Percentiles rank a stretch among this genome's conserved stretches.
These are phyloP conservation scores for Phoenix dactylifera DNA, from an alignment of 176 grass and related monocot species.

Conservation along the genomic window DNA sequence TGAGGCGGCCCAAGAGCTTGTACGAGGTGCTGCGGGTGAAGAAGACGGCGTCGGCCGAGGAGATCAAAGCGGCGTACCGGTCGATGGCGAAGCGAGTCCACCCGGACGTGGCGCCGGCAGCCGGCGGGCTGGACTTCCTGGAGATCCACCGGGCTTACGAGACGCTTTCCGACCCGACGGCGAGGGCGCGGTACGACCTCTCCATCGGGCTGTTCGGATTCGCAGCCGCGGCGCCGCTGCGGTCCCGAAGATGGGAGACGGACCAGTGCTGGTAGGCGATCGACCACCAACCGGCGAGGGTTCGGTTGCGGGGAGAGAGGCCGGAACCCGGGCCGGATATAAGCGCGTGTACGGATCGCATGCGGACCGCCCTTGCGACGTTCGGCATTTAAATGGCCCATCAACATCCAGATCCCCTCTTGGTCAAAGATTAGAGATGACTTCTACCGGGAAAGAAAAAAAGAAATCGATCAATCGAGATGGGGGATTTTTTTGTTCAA, in stretches of 20 bases:
- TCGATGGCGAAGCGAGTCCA: slow-evolving; percentile 60
- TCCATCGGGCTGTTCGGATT: slow-evolving; percentile 23
- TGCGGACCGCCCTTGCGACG: too few species aligned
- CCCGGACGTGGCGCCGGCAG: slow-evolving; percentile 27
- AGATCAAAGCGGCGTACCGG: slow-evolving; percentile 71
- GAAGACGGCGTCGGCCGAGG: slow-evolving; percentile 36
- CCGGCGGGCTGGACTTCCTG: slow-evolving; percentile 27
- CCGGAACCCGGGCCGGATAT: too few species aligned
- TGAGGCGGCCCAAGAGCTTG: slow-evolving; percentile 15
- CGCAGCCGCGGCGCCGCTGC: background rate
- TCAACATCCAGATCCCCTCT: too few species aligned
- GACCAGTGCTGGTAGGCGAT: slow-evolving; percentile 58
- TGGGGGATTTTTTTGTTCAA: too few species aligned
- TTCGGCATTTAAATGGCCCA: too few species aligned
- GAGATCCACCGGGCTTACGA: slow-evolving; percentile 60
- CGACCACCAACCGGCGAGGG: too few species aligned
- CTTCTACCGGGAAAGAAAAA: too few species aligned
- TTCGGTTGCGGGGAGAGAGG: too few species aligned
- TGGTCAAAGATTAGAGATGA: too few species aligned
- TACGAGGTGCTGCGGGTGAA: slow-evolving; percentile 52
- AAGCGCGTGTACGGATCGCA: too few species aligned
- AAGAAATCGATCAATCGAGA: too few species aligned
- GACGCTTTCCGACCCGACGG: slow-evolving; percentile 45
- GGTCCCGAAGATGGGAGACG: slow-evolving; percentile 38
- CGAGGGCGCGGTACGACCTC: slow-evolving; percentile 35